Conservation (phyloP, 2,329 filamentous ascomycete species). For the Exophiala aquamarina region DNA sequence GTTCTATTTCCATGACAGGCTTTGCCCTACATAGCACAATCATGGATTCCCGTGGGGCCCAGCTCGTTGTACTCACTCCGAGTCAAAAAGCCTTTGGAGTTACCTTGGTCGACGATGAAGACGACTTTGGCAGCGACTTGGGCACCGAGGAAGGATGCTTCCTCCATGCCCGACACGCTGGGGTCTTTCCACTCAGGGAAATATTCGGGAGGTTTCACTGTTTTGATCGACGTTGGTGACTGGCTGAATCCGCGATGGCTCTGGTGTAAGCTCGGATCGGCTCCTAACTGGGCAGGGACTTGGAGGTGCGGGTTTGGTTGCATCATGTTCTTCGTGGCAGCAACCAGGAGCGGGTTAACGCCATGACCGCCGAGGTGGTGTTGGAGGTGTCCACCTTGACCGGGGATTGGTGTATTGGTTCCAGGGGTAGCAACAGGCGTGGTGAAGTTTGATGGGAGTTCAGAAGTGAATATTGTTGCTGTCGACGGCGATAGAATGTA, state of each 20-base stretch:
- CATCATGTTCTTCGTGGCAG: slow-evolving; percentile 62
- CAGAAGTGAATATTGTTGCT: slow-evolving; percentile 94
- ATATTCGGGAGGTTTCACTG: slow-evolving; percentile 75
- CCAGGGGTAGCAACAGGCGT: slow-evolving; percentile 88
- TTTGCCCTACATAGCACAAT: slow-evolving; percentile 42
- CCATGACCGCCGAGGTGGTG: slow-evolving; percentile 59
- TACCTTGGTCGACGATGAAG: slow-evolving; percentile 67
- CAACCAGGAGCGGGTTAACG: slow-evolving; percentile 88
- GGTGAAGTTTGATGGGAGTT: slow-evolving; percentile 89
- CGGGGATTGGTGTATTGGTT: slow-evolving; percentile 72
- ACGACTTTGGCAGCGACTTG: slow-evolving; percentile 79
- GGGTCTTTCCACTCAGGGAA: slow-evolving; percentile 88
- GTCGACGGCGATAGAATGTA: slow-evolving; percentile 90
- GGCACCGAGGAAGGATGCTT: slow-evolving; percentile 81
- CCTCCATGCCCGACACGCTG: slow-evolving; percentile 62
- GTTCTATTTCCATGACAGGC: neutral
- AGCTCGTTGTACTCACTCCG: slow-evolving; percentile 68
- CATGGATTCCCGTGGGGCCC: slow-evolving; percentile 64
- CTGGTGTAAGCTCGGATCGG: slow-evolving; percentile 37
- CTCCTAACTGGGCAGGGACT: slow-evolving; percentile 35
- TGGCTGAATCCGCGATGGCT: slow-evolving; percentile 66
- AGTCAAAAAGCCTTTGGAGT: slow-evolving; percentile 68
- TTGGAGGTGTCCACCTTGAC: slow-evolving; percentile 48
- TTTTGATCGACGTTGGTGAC: slow-evolving; percentile 82
- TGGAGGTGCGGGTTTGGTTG: slow-evolving; percentile 37